Percentiles rank a stretch among this genome's conserved stretches.
phyloP scores from a whole-genome alignment of 257 asterid species.

The Scutellaria barbata region DNA sequence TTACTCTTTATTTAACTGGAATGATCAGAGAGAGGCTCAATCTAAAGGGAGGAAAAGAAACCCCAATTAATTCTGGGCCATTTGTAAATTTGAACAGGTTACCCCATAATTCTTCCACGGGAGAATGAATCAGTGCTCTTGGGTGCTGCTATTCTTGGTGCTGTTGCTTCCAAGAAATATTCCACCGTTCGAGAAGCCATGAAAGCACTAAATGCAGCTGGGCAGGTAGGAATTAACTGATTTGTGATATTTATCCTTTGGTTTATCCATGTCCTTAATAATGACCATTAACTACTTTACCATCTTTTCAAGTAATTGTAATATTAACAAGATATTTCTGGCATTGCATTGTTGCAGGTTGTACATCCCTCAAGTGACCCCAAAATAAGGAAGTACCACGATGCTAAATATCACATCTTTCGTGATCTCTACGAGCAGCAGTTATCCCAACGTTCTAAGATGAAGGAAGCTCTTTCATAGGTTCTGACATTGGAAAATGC shows the following conservation, averaged over 20 bases:
- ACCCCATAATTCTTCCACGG: slow-evolving; percentile 83
- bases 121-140: slow-evolving; percentile 92
- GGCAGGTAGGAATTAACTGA: slow-evolving; percentile 59
- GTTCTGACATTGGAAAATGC: not conserved
- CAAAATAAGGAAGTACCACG: slow-evolving; percentile 78
- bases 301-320: not conserved
- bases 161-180: slow-evolving; percentile 91
- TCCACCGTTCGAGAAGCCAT: slow-evolving; percentile 74
- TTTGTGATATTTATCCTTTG: slow-evolving; percentile 7
- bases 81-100: slow-evolving; percentile 55
- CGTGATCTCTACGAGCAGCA: slow-evolving; percentile 86
- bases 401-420: slow-evolving; percentile 79
- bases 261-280: not conserved
- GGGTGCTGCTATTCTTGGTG: slow-evolving; percentile 98
- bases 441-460: slow-evolving; percentile 69
- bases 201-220: slow-evolving; percentile 90
- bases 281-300: not conserved
- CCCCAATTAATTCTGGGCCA: slow-evolving; percentile 16
- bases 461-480: slow-evolving; percentile 75
- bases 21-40: too few relatives aligned
- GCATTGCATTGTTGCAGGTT: slow-evolving; percentile 50
- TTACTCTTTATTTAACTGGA: not conserved
- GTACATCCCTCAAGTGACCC: slow-evolving; percentile 76
- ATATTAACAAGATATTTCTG: not conserved
- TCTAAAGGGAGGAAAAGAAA: too few relatives aligned